Evolutionary conservation across 2,329 filamentous ascomycete species (phyloP), one percentile per base, ranked within the genome.

Genomic region (Chrysoporthe puriensis): DNA sequence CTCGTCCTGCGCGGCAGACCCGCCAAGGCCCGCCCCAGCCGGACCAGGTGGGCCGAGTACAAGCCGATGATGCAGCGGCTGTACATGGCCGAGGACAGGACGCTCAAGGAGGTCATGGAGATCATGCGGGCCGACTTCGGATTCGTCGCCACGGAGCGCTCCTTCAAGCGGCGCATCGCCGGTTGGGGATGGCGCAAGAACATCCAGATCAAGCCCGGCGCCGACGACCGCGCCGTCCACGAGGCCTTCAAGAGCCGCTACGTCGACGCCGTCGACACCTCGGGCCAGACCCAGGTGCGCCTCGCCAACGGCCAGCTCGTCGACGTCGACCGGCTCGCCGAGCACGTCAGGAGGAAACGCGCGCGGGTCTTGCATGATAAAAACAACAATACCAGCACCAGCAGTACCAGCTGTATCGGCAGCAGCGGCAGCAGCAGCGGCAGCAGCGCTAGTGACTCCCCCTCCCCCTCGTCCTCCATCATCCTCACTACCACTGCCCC

Each of bases 81-180:
- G 32, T 68, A 68, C 66, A 62, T 68, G 66, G 66, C 66, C 21
- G 63, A 68, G 59, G 63, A 54, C 14, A 57, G 54, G 43, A 68
- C 66, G 14, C 63, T 68, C 26, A 68, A 68, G 66, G 63, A 68
- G n/a, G 63, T 68, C 40, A 64, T 68, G 63, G 64, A 64, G n/a
- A 62, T 66, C 34, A 66, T 68, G 66, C 58, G 44, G 44, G 32
- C 36, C 13, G 63, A 68, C 50, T 50, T 66, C 64, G 40, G 40
- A 42, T 66, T 68, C 43, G 34, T 57, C 34, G 54, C 54, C 16
- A 57, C 54, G 11, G 54, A 57, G 54, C 54, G 54, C 14, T 57
- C 54, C 54, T 66, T 56, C 58, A 66, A 66, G 26, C 42, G 57
- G 11, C 64, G 64, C 7, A 50, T 66, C 18, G 61, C 54, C 34